A percentile compares a stretch with the other conserved stretches of the same genome.
phyloP scores from a whole-genome alignment of 352 stramenopile genomes.

The Plasmopara halstedii region DNA sequence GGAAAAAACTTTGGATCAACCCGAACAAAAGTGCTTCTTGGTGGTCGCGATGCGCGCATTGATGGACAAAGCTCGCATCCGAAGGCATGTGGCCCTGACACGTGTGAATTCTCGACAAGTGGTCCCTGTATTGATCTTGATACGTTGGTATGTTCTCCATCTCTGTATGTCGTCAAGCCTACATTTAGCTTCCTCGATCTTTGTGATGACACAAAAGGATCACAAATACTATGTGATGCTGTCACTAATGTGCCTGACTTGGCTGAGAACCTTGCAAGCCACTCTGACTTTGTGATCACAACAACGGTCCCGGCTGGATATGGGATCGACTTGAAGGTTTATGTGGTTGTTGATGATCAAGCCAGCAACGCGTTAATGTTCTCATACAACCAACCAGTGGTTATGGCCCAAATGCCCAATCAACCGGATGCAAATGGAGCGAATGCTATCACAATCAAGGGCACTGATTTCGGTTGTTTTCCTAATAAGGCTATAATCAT shows the following conservation, averaged over 20 bases:
- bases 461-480: conserved; percentile 60
- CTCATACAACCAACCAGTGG: conserved; percentile 53
- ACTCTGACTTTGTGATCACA: conserved; percentile 44
- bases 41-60: conserved; percentile 40
- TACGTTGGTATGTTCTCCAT: conserved; percentile 46
- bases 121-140: conserved; percentile 40
- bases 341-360: conserved; percentile 42
- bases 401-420: conserved; percentile 54
- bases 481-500: conserved; percentile 49
- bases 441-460: conserved; percentile 50
- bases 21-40: conserved; percentile 36
- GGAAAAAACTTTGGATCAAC: conserved; percentile 55
- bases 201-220: conserved; percentile 20
- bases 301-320: conserved; percentile 42
- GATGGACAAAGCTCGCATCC: conserved; percentile 36
- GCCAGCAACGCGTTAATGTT: conserved; percentile 42
- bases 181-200: conserved; percentile 26
- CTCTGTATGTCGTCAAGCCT: conserved; percentile 23
- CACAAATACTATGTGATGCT: conserved; percentile 27
- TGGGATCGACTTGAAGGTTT: conserved; percentile 29
- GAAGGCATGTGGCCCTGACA: conserved; percentile 19
- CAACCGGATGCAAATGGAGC: conserved; percentile 55
- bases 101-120: conserved; percentile 39
- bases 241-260: neutral
- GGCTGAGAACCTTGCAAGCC: conserved; percentile 28